A percentile compares a stretch with the other conserved stretches of the same genome.
These are phyloP conservation scores for Candida rishiriensis DNA, from an alignment of 805 yeast genomes.

Conservation along the genomic window DNA sequence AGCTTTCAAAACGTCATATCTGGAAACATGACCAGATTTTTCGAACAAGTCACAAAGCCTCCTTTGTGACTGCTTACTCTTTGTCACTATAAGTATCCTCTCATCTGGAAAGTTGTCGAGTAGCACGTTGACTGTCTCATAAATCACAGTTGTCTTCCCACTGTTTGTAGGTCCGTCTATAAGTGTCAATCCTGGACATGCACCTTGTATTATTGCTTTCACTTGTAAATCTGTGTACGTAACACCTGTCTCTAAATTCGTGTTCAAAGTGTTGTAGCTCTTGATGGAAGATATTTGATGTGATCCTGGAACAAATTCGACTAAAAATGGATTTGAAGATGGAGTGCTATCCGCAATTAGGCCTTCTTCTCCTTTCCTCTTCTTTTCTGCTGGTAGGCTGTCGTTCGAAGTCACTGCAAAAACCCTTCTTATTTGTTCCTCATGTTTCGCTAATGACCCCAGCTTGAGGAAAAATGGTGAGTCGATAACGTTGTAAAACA, in stretches of 20 bases:
- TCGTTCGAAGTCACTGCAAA: neutral
- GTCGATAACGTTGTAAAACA: slow-evolving; percentile 6
- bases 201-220: slow-evolving; percentile 3
- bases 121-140: slow-evolving; percentile 21
- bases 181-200: slow-evolving; percentile 12
- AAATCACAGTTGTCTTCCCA: slow-evolving; percentile 31
- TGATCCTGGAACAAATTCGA: neutral
- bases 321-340: neutral
- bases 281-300: neutral
- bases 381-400: neutral
- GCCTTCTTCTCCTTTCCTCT: slow-evolving; percentile 3
- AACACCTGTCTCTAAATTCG: neutral
- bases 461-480: slow-evolving; percentile 16
- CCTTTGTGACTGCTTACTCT: neutral
- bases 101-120: slow-evolving; percentile 20
- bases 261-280: neutral
- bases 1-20: neutral
- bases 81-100: slow-evolving; percentile 29
- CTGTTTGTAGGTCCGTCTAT: slow-evolving; percentile 18
- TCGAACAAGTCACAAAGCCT: slow-evolving; percentile 9
- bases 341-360: no score
- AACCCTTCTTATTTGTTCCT: neutral
- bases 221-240: slow-evolving; percentile 2
- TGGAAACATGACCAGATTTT: neutral
- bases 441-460: slow-evolving; percentile 16